These are phyloP conservation scores for Penicillium olsonii DNA, from an alignment of 2,329 filamentous ascomycete species.

Conservation along the genomic window DNA sequence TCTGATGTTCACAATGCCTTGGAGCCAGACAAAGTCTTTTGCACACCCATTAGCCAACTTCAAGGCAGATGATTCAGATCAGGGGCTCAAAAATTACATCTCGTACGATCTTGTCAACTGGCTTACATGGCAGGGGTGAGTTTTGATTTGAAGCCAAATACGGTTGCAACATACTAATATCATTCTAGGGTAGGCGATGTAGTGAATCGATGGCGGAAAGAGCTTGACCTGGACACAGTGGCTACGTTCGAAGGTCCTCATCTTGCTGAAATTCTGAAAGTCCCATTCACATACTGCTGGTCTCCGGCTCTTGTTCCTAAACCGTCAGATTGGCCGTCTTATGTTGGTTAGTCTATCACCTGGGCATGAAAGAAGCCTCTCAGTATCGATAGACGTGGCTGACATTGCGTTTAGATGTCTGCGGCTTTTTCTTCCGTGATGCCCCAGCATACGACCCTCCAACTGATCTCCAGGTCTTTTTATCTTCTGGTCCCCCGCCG, in stretches of 20 bases:
- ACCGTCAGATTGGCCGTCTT: conserved; percentile 43
- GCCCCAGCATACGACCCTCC: neutral
- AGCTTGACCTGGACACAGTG: conserved; percentile 44
- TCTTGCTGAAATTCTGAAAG: conserved; percentile 38
- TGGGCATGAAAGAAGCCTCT: too few species aligned
- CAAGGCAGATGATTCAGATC: conserved; percentile 22
- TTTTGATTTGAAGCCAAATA: neutral
- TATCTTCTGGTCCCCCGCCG: neutral
- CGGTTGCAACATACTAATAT: neutral
- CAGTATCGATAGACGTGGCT: too few species aligned
- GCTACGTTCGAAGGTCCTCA: conserved; percentile 39
- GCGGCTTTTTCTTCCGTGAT: neutral
- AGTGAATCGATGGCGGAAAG: conserved; percentile 46
- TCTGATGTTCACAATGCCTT: conserved; percentile 58
- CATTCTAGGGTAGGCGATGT: conserved; percentile 44
- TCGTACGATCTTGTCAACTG: conserved; percentile 51
- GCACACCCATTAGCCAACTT: conserved; percentile 55
- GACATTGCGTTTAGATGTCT: too few species aligned
- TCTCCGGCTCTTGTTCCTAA: conserved; percentile 45
- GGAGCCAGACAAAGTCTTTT: conserved; percentile 47
- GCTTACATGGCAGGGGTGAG: conserved; percentile 54
- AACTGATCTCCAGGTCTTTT: neutral
- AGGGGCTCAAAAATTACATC: conserved; percentile 39
- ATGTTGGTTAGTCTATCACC: too few species aligned
- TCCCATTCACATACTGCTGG: too few species aligned